A percentile compares a stretch with the other conserved stretches of the same genome.
These are phyloP conservation scores for Marasmius sp. DNA, from an alignment of 1,284 basidiomycete genomes.

Conservation along the genomic window DNA sequence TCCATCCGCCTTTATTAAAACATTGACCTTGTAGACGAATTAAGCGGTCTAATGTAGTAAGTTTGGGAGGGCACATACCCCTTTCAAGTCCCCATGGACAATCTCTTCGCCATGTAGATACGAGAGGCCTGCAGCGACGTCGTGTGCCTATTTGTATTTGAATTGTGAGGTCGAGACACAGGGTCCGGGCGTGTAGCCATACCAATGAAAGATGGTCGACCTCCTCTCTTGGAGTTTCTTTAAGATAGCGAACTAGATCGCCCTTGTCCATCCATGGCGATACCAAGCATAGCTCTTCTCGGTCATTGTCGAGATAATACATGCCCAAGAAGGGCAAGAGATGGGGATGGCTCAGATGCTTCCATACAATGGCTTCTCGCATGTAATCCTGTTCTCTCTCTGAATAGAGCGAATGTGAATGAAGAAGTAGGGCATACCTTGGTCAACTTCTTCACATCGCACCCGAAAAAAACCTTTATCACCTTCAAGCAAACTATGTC, in stretches of 20 bases:
- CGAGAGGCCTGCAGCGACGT: not conserved
- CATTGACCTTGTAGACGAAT: not conserved
- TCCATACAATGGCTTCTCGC: not conserved
- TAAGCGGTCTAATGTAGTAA: not conserved
- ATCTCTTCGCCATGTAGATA: not conserved
- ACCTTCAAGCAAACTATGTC: not conserved
- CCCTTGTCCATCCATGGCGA: constrained; percentile 7
- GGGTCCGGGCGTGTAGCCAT: not conserved
- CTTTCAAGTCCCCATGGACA: not conserved
- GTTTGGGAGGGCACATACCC: not conserved
- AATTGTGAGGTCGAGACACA: not conserved
- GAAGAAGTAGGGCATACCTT: not conserved
- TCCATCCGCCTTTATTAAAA: not conserved
- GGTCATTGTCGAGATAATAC: constrained; percentile 5
- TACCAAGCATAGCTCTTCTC: constrained; percentile 10
- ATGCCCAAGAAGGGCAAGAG: constrained; percentile 2
- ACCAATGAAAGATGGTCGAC: not conserved
- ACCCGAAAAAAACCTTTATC: not conserved
- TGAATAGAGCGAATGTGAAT: not conserved
- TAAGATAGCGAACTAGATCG: not conserved
- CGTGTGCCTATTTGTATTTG: not conserved
- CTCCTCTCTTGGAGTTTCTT: not conserved
- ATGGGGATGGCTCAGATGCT: not conserved
- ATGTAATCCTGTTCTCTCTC: not conserved
- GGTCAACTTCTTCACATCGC: not conserved